These are phyloP conservation scores for Neurospora sp. DNA, from an alignment of 495 filamentous ascomycete species.

Conservation along the genomic window DNA sequence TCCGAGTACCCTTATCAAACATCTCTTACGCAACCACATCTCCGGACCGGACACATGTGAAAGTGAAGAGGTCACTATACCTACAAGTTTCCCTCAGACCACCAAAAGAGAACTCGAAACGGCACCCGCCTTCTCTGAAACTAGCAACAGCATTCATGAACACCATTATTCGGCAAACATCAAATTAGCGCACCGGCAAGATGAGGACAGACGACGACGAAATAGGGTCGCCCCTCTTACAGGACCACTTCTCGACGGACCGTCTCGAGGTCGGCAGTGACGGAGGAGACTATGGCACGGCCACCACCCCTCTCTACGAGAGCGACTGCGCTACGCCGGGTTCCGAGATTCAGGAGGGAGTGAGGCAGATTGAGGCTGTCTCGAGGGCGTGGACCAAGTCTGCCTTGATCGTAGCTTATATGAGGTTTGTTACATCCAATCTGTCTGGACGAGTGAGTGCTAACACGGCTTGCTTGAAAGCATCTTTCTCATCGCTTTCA, in stretches of 20 bases:
- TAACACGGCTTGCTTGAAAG: constrained; percentile 2
- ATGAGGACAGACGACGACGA: constrained; percentile 5
- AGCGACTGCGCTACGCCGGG: neutral
- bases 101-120: neutral
- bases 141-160: neutral
- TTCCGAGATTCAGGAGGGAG: constrained; percentile 27
- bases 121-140: neutral
- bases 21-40: neutral
- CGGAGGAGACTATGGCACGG: neutral
- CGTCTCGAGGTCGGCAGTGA: neutral
- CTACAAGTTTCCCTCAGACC: neutral
- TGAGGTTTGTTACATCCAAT: constrained; percentile 19
- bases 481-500: constrained; percentile 36
- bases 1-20: neutral
- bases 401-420: constrained; percentile 35
- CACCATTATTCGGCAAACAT: neutral
- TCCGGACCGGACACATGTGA: neutral
- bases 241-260: neutral
- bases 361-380: constrained; percentile 37
- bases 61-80: neutral
- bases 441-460: neutral
- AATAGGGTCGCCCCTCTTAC: constrained; percentile 1
- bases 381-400: constrained; percentile 37
- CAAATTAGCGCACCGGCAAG: neutral
- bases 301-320: neutral